A percentile compares a stretch with the other conserved stretches of the same genome.
Evolutionary conservation across 176 grass and related monocot genomes (phyloP).

Genomic region (Saccharum spontaneum): DNA sequence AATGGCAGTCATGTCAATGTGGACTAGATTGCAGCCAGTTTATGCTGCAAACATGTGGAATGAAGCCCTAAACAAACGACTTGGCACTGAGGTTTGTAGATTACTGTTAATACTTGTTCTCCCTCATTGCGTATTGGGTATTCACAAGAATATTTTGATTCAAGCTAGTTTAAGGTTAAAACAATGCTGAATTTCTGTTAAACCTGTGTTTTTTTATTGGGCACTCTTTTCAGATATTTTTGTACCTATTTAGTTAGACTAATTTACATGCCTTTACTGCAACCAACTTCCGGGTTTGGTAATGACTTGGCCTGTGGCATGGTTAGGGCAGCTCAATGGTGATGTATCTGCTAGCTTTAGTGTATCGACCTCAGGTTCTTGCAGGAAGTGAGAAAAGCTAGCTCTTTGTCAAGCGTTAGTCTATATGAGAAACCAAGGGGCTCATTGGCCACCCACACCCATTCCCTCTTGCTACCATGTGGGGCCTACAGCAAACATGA

Average conservation of each 20-base stretch:
- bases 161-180: neutral
- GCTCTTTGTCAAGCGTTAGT: neutral
- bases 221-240: neutral
- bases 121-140: neutral
- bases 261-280: neutral
- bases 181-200: neutral
- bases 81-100: slow-evolving; percentile 79
- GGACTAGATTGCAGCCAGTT: slow-evolving; percentile 94
- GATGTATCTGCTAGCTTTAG: neutral
- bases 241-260: neutral
- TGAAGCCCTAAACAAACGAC: slow-evolving; percentile 97
- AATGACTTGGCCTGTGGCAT: neutral
- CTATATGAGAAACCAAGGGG: neutral
- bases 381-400: neutral
- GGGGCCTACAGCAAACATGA: neutral
- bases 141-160: neutral
- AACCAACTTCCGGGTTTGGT: neutral
- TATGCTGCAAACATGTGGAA: slow-evolving; percentile 99
- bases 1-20: slow-evolving; percentile 98
- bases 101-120: neutral
- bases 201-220: neutral
- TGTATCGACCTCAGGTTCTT: neutral
- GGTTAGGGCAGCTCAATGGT: neutral
- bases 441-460: neutral
- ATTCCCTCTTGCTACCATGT: neutral